Percentiles rank a stretch among this genome's conserved stretches.
Conservation (phyloP, 2,329 filamentous ascomycete genomes). For the Fusarium sp. region DNA sequence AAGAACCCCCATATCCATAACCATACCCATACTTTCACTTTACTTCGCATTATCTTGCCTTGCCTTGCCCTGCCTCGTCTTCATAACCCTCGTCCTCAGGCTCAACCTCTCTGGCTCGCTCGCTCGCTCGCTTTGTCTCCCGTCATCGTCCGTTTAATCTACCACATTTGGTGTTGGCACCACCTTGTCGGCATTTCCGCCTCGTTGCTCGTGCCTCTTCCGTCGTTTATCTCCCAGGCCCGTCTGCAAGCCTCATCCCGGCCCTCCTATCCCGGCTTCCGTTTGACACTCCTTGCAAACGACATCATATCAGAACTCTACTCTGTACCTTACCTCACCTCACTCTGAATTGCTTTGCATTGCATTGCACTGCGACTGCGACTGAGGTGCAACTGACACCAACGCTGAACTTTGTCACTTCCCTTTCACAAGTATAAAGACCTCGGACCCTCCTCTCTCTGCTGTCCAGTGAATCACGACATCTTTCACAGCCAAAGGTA, state of each 20-base stretch:
- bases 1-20: background rate
- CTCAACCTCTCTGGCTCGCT: constrained; percentile 25
- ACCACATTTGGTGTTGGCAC: constrained; percentile 35
- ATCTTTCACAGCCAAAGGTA: constrained; percentile 9
- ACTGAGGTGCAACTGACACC: constrained; percentile 15
- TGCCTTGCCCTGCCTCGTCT: background rate
- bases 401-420: constrained; percentile 3
- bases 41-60: constrained; percentile 2
- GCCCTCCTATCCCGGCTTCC: constrained; percentile 29
- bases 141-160: constrained; percentile 40
- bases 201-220: constrained; percentile 38
- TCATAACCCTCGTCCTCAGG: background rate
- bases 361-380: constrained; percentile 10
- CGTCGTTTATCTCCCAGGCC: constrained; percentile 39
- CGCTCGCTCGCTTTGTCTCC: constrained; percentile 39
- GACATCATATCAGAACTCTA: constrained; percentile 26
- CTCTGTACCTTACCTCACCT: constrained; percentile 11
- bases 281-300: constrained; percentile 41
- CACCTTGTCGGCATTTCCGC: constrained; percentile 40
- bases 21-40: background rate
- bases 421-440: constrained; percentile 32
- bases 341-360: background rate
- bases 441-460: constrained; percentile 13
- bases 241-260: constrained; percentile 40
- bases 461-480: constrained; percentile 4